Base-by-base conservation (phyloP, 768 basidiomycete species). In the Mycena metata region DNA sequence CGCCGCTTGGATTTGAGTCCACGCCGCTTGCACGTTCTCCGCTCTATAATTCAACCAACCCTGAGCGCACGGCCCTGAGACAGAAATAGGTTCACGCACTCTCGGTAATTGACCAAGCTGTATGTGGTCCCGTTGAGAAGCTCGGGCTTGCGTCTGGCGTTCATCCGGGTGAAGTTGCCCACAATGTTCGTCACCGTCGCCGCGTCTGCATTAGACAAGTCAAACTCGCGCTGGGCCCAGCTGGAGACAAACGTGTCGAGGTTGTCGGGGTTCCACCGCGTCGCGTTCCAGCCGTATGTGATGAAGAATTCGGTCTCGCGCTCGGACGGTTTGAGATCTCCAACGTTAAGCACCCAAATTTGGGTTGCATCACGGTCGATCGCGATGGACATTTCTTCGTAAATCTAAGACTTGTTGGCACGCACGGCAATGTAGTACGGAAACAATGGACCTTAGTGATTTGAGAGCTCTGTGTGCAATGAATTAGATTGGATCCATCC, bases 291-390 rank as follows among this genome's bases (percentile, higher is more conserved):
- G 4, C 86, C 91, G 49, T 86, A 85, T 17, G 79, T 82, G 71
- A 93, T 78, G 83, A 90, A 92, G 76, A 90, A 91, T 70, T 92
- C 90, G 35, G 83, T 89, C 58, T 90, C 86, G 58, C 90, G 86
- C 71, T 93, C 92, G 68, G 89, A 89, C 3, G 90, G 91, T 75
- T 92, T 92, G 58, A 93, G 78, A 71, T 92, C 91, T 17, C 92
- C 92, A 61, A 93, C 91, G 75, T 92, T 93, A 61, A 93, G 77
- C 49, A 93, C 85, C 90, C 90, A 92, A 51, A 93, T 79, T 17
- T 82, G 82, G 15, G 81, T 85, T 10, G 90, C 89, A 30, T 88
- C 80, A 30, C 88, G 85, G 19, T 86, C 85, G 15, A 88, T 82
- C 0, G 90, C 89, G 23, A 91, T 80, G 24, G 89, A 88, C 84